Evolutionary conservation across 306 rosid genomes (phyloP), one percentile per base, ranked within the genome.

Genomic region (Cicer chorassanicum): DNA sequence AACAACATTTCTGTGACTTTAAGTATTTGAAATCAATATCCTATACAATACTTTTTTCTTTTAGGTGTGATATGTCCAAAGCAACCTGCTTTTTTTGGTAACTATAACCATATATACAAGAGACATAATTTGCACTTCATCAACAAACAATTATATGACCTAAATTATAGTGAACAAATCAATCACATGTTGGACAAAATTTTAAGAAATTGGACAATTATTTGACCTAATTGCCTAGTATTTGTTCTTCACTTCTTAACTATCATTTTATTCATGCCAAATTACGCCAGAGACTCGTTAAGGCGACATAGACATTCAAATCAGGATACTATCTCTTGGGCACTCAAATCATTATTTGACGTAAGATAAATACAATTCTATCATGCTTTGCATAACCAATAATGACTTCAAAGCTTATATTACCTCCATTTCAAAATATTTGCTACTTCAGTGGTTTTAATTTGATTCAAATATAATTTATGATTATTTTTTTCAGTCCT

Each of bases 251-350:
- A 42, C 46, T 48, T 24, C 40, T 51, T 1, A 39, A 53, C n/a
- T 11, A 7, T 70, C 36, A 48, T 15, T 50, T 45, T 36, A 51
- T 41, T 39, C 5, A 9, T 7, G 13, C 44, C 49, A 65, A 51
- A 54, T 15, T 38, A 60, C 42, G 53, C 21, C 59, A 60, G 54
- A 64, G 66, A 71, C 42, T 24, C 11, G 0, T 51, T 50, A 70
- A 55, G 65, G 55, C n/a, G 59, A 76, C 5, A 70, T 78, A 61
- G 46, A 81, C 82, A 49, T 65, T 83, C 80, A 84, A 78, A 74
- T 80, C 73, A 82, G 81, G 82, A 41, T 6, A 46, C 14, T 15
- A 44, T 49, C 39, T 29, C 43, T 38, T 8, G 54, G 36, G 34
- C 72, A 7, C 54, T 18, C 14, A 7, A 49, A 63, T 38, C 53